phyloP scores from a whole-genome alignment of 169 alveolate genomes.

The Theileria parva region DNA sequence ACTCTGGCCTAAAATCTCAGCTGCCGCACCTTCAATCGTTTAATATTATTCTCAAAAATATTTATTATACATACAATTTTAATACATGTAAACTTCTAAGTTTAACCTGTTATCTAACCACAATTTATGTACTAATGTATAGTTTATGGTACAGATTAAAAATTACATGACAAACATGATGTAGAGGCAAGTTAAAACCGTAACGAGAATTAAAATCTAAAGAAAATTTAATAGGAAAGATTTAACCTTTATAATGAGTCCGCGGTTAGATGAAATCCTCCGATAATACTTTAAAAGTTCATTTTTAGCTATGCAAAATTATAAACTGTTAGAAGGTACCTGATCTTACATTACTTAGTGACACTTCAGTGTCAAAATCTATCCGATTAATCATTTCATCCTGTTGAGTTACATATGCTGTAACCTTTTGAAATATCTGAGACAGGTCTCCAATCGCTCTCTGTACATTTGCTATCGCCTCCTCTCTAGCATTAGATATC shows the following conservation, averaged over 20 bases:
- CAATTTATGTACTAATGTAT: too few relatives aligned
- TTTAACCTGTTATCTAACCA: too few relatives aligned
- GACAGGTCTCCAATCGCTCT: conserved; percentile 76
- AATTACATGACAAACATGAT: conserved; percentile 40
- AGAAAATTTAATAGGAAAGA: not conserved
- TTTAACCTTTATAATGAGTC: conserved; percentile 40
- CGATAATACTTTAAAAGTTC: conserved; percentile 58
- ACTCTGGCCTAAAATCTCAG: conserved; percentile 99
- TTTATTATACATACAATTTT: not conserved
- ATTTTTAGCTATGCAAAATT: conserved; percentile 42
- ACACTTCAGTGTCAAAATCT: conserved; percentile 72
- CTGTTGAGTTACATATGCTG: conserved; percentile 75
- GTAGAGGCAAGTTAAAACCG: conserved; percentile 35
- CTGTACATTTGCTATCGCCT: conserved; percentile 78
- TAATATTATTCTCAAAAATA: conserved; percentile 60
- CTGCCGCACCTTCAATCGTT: conserved; percentile 97
- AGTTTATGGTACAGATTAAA: not conserved
- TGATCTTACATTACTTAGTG: conserved; percentile 66
- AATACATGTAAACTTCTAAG: too few relatives aligned
- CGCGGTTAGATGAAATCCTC: conserved; percentile 63
- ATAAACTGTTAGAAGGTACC: conserved; percentile 55
- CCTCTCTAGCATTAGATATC: conserved; percentile 61
- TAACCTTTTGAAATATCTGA: conserved; percentile 76
- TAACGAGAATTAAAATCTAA: conserved; percentile 34
- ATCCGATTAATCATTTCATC: conserved; percentile 78